Conservation (phyloP, 2,329 filamentous ascomycete species). For the Aureobasidium lini region DNA sequence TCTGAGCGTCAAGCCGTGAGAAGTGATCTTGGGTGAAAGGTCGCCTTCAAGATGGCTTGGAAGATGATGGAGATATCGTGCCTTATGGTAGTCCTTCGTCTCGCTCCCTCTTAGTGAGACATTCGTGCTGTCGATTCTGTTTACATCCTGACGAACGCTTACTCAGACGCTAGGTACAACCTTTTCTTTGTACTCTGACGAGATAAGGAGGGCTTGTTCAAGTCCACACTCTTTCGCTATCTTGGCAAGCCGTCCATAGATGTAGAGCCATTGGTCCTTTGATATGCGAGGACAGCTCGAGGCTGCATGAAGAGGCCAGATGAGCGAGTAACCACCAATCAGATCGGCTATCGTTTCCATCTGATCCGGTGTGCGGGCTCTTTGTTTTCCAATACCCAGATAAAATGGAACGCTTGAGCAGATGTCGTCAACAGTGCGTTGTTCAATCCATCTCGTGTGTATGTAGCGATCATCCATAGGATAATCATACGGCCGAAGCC, state of each 20-base stretch:
- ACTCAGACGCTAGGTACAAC: not conserved
- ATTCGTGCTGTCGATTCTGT: no score
- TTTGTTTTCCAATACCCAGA: not conserved
- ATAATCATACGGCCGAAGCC: constrained; percentile 6
- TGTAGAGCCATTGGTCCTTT: constrained; percentile 1
- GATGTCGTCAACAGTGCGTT: constrained; percentile 11
- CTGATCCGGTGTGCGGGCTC: not conserved
- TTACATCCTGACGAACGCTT: not conserved
- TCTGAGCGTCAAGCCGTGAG: no score
- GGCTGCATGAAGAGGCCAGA: constrained; percentile 9
- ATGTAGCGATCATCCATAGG: constrained; percentile 8
- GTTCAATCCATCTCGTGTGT: constrained; percentile 8
- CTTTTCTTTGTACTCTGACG: not conserved
- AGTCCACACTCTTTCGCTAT: constrained; percentile 8
- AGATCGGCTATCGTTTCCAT: constrained; percentile 13
- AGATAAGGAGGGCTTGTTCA: constrained; percentile 2
- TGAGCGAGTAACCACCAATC: constrained; percentile 9
- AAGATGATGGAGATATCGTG: not conserved
- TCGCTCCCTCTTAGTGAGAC: not conserved
- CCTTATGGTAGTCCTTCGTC: not conserved
- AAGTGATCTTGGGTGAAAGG: no score
- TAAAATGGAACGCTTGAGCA: constrained; percentile 13
- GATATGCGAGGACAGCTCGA: not conserved
- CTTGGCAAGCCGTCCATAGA: constrained; percentile 6
- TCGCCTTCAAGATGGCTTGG: no score